These are phyloP conservation scores for Wickerhamiella cacticola DNA, from an alignment of 805 yeast species.

Conservation along the genomic window DNA sequence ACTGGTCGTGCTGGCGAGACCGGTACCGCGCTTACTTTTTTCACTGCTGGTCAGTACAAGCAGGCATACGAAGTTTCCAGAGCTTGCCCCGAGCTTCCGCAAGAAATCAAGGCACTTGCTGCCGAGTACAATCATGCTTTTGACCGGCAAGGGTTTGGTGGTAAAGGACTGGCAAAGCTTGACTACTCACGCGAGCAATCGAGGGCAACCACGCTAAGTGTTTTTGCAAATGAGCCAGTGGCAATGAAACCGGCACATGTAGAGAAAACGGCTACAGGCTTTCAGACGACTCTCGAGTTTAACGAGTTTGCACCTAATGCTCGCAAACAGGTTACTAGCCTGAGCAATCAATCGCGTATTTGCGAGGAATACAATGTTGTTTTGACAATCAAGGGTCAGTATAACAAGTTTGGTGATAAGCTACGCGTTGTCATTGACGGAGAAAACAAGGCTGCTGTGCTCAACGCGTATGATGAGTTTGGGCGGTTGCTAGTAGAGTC, in stretches of 20 bases:
- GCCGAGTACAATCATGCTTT: slow-evolving; percentile 17
- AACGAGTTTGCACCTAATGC: slow-evolving; percentile 65
- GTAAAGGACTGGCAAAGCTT: slow-evolving; percentile 73
- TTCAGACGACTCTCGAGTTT: slow-evolving; percentile 57
- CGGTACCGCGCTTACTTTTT: slow-evolving; percentile 68
- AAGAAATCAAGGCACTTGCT: background rate
- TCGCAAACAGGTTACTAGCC: slow-evolving; percentile 23
- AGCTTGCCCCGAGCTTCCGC: background rate
- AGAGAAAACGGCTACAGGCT: slow-evolving; percentile 25
- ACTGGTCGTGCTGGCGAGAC: slow-evolving; percentile 83
- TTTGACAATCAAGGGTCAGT: slow-evolving; percentile 72
- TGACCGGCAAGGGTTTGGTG: slow-evolving; percentile 66
- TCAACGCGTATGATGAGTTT: slow-evolving; percentile 17
- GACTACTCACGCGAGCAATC: slow-evolving; percentile 41
- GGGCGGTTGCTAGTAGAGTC: slow-evolving; percentile 5
- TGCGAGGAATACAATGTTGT: slow-evolving; percentile 37
- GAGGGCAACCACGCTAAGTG: slow-evolving; percentile 41
- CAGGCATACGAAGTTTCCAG: slow-evolving; percentile 48
- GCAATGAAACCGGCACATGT: slow-evolving; percentile 22
- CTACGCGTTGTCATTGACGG: slow-evolving; percentile 72
- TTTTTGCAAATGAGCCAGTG: slow-evolving; percentile 24
- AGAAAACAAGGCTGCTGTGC: slow-evolving; percentile 43
- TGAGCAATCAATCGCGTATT: slow-evolving; percentile 13
- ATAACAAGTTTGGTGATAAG: slow-evolving; percentile 54
- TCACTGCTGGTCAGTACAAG: slow-evolving; percentile 49